Evolutionary conservation across 2,329 filamentous ascomycete species (phyloP).

Genomic region (Orbilia javanica): DNA sequence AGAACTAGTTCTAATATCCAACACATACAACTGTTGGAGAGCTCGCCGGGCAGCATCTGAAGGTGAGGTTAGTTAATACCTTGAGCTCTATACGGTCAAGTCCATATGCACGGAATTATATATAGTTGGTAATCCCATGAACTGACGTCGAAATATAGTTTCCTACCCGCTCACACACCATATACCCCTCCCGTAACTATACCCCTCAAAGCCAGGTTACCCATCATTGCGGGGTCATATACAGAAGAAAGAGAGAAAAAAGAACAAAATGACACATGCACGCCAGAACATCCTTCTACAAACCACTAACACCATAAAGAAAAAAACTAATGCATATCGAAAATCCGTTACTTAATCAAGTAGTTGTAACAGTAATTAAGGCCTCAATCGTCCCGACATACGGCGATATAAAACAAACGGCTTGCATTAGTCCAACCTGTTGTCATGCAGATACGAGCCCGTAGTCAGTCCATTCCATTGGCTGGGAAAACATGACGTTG

Average conservation of each 20-base stretch:
- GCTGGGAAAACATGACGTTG: constrained; percentile 2
- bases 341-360: constrained; percentile 1
- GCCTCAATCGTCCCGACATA: background rate
- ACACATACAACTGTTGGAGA: constrained; percentile 19
- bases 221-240: background rate
- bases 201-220: background rate
- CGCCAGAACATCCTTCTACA: too few relatives aligned
- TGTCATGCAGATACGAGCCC: background rate
- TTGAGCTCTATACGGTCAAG: background rate
- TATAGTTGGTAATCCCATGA: background rate
- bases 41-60: background rate
- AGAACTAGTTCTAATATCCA: constrained; percentile 16
- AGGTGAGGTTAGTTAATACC: too few relatives aligned
- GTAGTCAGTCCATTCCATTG: background rate
- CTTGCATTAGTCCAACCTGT: constrained; percentile 12
- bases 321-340: background rate
- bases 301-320: background rate
- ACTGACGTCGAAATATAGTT: constrained; percentile 22
- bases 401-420: background rate
- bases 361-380: background rate
- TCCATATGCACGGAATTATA: background rate
- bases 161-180: background rate
- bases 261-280: constrained; percentile 4
- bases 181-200: constrained; percentile 6
- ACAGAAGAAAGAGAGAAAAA: too few relatives aligned